Base-by-base conservation (phyloP, 2,329 filamentous ascomycete species). In the Aspergillus fumigatiaffinis region DNA sequence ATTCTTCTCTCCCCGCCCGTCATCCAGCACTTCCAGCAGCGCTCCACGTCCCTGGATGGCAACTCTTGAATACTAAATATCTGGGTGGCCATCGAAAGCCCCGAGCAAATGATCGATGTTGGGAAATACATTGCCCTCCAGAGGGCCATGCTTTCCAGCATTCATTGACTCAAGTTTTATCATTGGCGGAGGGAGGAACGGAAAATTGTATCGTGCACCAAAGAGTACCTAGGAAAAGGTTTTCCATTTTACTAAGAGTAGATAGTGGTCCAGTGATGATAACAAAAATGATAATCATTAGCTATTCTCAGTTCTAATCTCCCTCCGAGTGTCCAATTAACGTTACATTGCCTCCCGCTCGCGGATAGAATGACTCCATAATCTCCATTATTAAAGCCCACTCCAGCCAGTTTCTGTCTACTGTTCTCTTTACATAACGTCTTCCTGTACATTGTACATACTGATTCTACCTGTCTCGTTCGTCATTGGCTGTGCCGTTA, bases 391-490 rank as follows among this genome's bases (percentile, higher is more conserved):
- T 44, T 17, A 52, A 41, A 51, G 42, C 50, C 28, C 28, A 35
- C 25, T 50, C 49, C 47, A 28, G 29, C 46, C 48, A 20, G 53
- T 53, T 58, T 50, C 53, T 51, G 49, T 53, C 35, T 38, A 49
- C 41, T 35, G 20, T 64, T 65, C 53, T 53, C 63, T 62, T 68
- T 68, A 69, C 67, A 60, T 66, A 69, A 68, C 25, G 51, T 49
- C 47, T 65, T 65, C 53, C 42, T 10, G 17, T 52, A 17, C 25
- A 35, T 50, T 32, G 49, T 42, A 59, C 58, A 58, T 52, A 59
- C 57, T 55, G 35, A 12, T 46, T 55, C 56, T 51, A 54, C 57
- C 50, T 49, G 53, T 50, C n/a, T 52, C 50, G 60, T 62, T 61
- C 52, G 56, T 58, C 50, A 50, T 54, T 50, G 57, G 51, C 41